Percentiles rank a stretch among this genome's conserved stretches.
Evolutionary conservation across 2,329 filamentous ascomycete species (phyloP).

Genomic region (Penicillium sclerotiorum): DNA sequence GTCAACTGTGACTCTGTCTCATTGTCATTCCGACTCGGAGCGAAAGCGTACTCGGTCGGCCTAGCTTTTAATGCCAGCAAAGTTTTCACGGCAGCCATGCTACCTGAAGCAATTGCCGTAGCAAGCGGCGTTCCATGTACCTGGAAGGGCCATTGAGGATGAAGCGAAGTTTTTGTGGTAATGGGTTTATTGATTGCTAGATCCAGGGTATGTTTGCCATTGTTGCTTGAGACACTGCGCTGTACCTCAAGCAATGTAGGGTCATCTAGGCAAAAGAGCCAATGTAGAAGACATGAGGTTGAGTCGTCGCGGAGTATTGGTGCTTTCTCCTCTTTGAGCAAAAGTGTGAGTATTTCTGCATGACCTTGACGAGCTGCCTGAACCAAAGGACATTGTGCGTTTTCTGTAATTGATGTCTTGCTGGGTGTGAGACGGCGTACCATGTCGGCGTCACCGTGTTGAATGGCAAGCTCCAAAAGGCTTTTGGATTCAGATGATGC

Average conservation of each 20-base stretch:
- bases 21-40: neutral
- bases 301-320: neutral
- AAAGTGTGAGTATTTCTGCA: neutral
- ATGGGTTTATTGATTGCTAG: neutral
- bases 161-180: neutral
- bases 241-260: constrained; percentile 1
- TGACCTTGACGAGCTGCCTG: constrained; percentile 7
- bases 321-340: constrained; percentile 1
- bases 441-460: constrained; percentile 7
- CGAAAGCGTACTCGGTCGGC: neutral
- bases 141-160: constrained; percentile 16
- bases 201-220: neutral
- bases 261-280: constrained; percentile 13
- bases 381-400: neutral
- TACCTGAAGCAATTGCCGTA: constrained; percentile 7
- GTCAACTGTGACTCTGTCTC: neutral
- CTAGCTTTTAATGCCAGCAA: constrained; percentile 7
- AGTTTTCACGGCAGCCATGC: neutral
- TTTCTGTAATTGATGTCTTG: neutral
- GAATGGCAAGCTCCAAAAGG: constrained; percentile 8
- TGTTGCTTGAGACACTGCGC: neutral
- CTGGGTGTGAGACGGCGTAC: neutral
- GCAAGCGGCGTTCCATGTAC: constrained; percentile 11
- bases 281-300: constrained; percentile 7
- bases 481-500: neutral